These are phyloP conservation scores for Myxozyma geophila DNA, from an alignment of 805 yeast species.

Conservation along the genomic window DNA sequence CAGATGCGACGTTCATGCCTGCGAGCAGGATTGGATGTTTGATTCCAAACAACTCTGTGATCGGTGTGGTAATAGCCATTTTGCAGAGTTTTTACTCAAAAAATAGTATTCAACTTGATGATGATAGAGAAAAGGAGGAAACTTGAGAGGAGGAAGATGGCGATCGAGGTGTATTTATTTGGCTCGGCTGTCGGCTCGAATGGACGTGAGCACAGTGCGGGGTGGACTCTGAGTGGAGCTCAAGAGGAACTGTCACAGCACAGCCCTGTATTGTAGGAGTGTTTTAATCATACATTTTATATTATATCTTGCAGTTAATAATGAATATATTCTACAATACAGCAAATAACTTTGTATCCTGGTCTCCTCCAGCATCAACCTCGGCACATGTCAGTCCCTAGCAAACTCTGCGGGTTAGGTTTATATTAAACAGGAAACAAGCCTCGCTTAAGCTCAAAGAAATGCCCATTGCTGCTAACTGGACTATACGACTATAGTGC, in stretches of 20 bases:
- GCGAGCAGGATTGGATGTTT: constrained; percentile 40
- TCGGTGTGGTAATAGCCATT: constrained; percentile 38
- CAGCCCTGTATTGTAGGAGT: no score
- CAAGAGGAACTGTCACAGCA: not conserved
- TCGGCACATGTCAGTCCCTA: not conserved
- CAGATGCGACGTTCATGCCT: constrained; percentile 42
- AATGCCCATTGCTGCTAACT: not conserved
- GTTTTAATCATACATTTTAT: no score
- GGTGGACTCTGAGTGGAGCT: not conserved
- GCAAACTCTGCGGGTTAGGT: constrained; percentile 1
- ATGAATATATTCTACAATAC: no score
- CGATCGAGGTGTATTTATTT: not conserved
- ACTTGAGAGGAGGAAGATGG: constrained; percentile 40
- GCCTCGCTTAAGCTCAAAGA: not conserved
- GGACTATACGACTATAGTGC: not conserved
- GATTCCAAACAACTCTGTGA: constrained; percentile 39
- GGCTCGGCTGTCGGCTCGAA: constrained; percentile 2
- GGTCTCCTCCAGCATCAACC: not conserved
- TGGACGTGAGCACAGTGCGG: not conserved
- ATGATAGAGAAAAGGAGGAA: not conserved
- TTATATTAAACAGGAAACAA: not conserved
- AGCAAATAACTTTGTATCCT: no score
- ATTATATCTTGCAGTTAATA: no score
- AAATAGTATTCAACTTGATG: not conserved
- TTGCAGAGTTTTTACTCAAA: not conserved